Conservation (phyloP, 2,329 filamentous ascomycete species). For the Cordyceps cicadae region DNA sequence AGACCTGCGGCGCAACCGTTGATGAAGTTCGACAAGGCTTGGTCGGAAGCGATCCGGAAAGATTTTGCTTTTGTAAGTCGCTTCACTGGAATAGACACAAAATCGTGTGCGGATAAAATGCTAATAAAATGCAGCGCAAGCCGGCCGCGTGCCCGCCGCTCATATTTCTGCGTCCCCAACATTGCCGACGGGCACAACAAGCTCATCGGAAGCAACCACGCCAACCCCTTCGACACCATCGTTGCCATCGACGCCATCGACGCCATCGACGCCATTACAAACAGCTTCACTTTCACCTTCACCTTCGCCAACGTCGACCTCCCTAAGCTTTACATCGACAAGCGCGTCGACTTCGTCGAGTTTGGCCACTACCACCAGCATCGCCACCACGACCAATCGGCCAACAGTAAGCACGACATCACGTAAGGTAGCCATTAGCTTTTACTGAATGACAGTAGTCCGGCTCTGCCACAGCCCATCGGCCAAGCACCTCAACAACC, state of each 20-base stretch:
- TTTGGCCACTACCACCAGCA: not conserved
- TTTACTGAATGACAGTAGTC: not conserved
- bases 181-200: not conserved
- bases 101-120: not conserved
- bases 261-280: not conserved
- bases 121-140: not conserved
- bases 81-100: conserved; percentile 15
- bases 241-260: not conserved
- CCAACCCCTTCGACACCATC: not conserved
- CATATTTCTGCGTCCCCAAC: not conserved
- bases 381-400: not conserved
- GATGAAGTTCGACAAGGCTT: conserved; percentile 17
- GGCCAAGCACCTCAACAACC: not conserved
- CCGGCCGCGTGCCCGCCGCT: not conserved
- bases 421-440: not conserved
- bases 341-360: conserved; percentile 4
- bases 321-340: conserved; percentile 9
- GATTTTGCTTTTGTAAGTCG: conserved; percentile 10
- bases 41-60: not conserved
- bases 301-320: not conserved
- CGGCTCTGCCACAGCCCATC: not conserved
- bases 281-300: not conserved
- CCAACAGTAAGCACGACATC: not conserved
- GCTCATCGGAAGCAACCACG: not conserved
- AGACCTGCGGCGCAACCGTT: conserved; percentile 19